Conservation (phyloP, 768 basidiomycete genomes). For the Lyophyllum shimeji region DNA sequence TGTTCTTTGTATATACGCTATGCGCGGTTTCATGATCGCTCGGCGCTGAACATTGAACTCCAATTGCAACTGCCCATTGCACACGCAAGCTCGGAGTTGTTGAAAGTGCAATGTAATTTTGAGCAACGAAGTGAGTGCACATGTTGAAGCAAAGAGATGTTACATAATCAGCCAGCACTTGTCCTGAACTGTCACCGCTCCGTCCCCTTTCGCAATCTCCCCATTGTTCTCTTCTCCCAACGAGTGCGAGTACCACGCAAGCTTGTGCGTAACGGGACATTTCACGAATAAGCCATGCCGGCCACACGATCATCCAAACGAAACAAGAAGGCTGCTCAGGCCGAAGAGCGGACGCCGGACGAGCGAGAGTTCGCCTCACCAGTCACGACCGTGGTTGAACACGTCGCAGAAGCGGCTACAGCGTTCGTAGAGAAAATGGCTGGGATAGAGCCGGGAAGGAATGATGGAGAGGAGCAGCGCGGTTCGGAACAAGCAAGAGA, state of each 20-base stretch:
- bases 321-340: neutral
- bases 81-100: no score
- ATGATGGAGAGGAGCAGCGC: constrained; percentile 13
- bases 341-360: neutral
- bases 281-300: constrained; percentile 11
- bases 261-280: neutral
- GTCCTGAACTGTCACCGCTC: neutral
- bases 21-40: no score
- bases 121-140: no score
- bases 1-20: no score
- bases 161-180: neutral
- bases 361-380: neutral
- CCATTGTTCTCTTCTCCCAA: neutral
- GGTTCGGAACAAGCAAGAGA: constrained; percentile 22
- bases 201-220: no score
- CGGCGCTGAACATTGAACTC: no score
- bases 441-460: constrained; percentile 21
- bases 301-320: constrained; percentile 11
- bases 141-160: neutral
- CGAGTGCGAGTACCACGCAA: neutral
- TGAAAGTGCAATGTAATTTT: no score
- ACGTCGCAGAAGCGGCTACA: constrained; percentile 20
- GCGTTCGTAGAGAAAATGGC: constrained; percentile 30
- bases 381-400: neutral
- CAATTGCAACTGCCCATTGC: no score